These are phyloP conservation scores for Zangia roseola DNA, from an alignment of 768 basidiomycete genomes.

Conservation along the genomic window DNA sequence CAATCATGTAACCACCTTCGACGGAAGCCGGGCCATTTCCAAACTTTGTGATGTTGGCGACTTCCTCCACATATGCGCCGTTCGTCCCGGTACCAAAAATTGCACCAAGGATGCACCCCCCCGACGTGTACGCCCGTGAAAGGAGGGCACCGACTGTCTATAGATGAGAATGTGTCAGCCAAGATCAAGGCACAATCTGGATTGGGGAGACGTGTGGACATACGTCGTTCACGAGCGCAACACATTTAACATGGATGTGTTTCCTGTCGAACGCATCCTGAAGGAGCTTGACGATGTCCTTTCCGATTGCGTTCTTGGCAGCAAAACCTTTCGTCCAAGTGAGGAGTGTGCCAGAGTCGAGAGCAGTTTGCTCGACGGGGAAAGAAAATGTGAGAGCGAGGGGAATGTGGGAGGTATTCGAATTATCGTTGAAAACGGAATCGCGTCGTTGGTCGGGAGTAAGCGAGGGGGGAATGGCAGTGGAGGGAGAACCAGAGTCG, in stretches of 20 bases:
- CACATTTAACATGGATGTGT: slow-evolving; percentile 87
- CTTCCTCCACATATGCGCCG: slow-evolving; percentile 92
- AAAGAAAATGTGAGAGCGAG: slow-evolving; percentile 97
- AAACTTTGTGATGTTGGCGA: slow-evolving; percentile 83
- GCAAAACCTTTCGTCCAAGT: slow-evolving; percentile 97
- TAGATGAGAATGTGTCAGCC: slow-evolving; percentile 6
- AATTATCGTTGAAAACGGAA: slow-evolving; percentile 11
- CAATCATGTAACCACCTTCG: slow-evolving; percentile 80
- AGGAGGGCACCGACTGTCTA: slow-evolving; percentile 95
- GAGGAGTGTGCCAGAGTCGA: slow-evolving; percentile 85
- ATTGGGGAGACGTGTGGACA: slow-evolving; percentile 40
- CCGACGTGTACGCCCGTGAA: slow-evolving; percentile 90
- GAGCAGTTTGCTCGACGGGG: slow-evolving; percentile 95
- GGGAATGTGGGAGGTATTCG: slow-evolving; percentile 47
- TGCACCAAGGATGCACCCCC: slow-evolving; percentile 83
- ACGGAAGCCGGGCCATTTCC: slow-evolving; percentile 57
- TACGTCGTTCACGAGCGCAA: slow-evolving; percentile 93
- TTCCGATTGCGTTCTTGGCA: slow-evolving; percentile 86
- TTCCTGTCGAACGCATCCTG: slow-evolving; percentile 92
- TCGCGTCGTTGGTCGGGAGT: slow-evolving; percentile 14
- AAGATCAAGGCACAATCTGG: neutral
- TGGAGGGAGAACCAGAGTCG: slow-evolving; percentile 32
- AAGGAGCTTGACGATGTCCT: slow-evolving; percentile 85
- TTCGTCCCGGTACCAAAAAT: slow-evolving; percentile 99
- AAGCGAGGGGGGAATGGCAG: slow-evolving; percentile 27